phyloP scores from a whole-genome alignment of 306 rosid species.

The Argentina anserina region DNA sequence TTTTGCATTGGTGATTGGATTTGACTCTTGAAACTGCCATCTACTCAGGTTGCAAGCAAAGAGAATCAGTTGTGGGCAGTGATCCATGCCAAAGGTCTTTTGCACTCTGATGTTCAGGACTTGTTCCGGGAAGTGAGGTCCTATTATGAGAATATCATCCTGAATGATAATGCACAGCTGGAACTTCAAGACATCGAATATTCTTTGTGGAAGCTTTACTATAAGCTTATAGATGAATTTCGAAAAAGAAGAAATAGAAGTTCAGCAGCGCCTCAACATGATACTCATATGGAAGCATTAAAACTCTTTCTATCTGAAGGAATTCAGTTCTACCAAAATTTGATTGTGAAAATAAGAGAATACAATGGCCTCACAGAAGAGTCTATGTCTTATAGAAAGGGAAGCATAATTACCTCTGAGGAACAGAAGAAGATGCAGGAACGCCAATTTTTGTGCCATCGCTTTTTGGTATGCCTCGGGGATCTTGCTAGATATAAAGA shows the following conservation, averaged over 20 bases:
- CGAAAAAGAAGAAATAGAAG: constrained; percentile 68
- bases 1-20: not conserved
- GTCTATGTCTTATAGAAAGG: constrained; percentile 39
- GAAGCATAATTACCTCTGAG: constrained; percentile 27
- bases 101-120: constrained; percentile 59
- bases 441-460: constrained; percentile 82
- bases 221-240: constrained; percentile 91
- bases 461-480: constrained; percentile 88
- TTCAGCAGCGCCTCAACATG: constrained; percentile 33
- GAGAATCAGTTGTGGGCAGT: constrained; percentile 70
- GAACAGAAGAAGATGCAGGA: constrained; percentile 52
- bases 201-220: constrained; percentile 92
- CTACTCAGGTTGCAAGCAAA: constrained; percentile 49
- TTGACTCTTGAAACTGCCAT: constrained; percentile 22
- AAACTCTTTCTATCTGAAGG: constrained; percentile 71
- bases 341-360: constrained; percentile 61
- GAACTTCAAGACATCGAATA: constrained; percentile 92
- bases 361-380: constrained; percentile 50
- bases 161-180: constrained; percentile 33
- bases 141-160: constrained; percentile 59
- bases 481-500: constrained; percentile 89
- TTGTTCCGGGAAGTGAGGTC: constrained; percentile 58
- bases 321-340: constrained; percentile 63
- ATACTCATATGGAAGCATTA: constrained; percentile 42
- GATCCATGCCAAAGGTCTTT: constrained; percentile 68